Conservation (phyloP, 2,329 filamentous ascomycete genomes). For the Sporothrix phasma region DNA sequence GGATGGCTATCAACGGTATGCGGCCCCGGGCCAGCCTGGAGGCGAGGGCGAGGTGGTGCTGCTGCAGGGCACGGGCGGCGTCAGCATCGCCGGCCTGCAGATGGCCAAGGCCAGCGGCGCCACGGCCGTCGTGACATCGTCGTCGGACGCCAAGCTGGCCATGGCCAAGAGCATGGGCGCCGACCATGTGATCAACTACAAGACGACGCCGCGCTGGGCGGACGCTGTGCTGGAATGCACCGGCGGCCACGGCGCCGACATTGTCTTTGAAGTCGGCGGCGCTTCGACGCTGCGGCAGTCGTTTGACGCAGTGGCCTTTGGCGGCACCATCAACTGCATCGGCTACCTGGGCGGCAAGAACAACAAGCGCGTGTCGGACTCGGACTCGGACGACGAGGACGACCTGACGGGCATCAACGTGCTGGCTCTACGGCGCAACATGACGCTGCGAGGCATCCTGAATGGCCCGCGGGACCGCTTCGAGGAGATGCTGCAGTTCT, state of each 20-base stretch:
- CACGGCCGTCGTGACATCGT: conserved; percentile 44
- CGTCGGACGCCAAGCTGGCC: conserved; percentile 41
- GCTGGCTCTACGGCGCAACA: conserved; percentile 36
- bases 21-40: conserved; percentile 35
- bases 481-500: conserved; percentile 43
- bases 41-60: conserved; percentile 33
- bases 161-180: conserved; percentile 41
- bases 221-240: conserved; percentile 38
- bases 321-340: conserved; percentile 43
- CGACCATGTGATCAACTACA: conserved; percentile 45
- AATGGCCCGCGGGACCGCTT: conserved; percentile 48
- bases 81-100: conserved; percentile 42
- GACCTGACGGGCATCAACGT: conserved; percentile 52
- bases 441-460: conserved; percentile 44
- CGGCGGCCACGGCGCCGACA: conserved; percentile 36
- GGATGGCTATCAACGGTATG: conserved; percentile 55
- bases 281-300: conserved; percentile 41
- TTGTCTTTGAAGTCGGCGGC: conserved; percentile 47
- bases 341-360: conserved; percentile 44
- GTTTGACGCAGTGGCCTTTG: conserved; percentile 44
- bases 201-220: conserved; percentile 42
- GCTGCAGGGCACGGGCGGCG: conserved; percentile 46
- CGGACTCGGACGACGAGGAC: conserved; percentile 23
- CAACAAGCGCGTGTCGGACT: conserved; percentile 35
- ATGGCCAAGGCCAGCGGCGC: conserved; percentile 44